phyloP scores from a whole-genome alignment of 73 alveolate genomes.

The Tetrahymena malaccensis region DNA sequence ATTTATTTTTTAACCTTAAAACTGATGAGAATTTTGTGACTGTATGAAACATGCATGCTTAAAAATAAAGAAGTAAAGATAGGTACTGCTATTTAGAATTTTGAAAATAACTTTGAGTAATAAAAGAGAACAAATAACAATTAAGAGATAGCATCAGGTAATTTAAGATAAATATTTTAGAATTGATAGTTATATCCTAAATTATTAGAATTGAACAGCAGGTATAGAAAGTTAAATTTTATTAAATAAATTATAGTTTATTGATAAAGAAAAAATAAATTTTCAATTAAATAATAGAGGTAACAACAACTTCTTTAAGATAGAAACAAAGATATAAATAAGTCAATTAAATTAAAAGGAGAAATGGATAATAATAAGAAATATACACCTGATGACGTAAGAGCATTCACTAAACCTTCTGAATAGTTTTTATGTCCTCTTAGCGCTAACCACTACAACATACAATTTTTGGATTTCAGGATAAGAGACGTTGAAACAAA shows the following conservation, averaged over 20 bases:
- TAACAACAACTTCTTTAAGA: background rate
- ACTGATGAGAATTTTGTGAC: too few species aligned
- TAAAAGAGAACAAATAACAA: too few species aligned
- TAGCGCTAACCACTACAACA: constrained; percentile 57
- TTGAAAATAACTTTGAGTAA: too few species aligned
- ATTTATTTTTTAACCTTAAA: too few species aligned
- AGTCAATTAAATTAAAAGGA: background rate
- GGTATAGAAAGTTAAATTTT: background rate
- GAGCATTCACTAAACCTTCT: background rate
- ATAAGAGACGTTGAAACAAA: constrained; percentile 68
- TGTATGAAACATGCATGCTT: too few species aligned
- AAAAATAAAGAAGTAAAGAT: too few species aligned
- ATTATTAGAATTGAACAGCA: background rate
- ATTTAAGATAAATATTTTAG: background rate
- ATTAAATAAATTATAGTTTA: background rate
- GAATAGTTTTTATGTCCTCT: constrained; percentile 57
- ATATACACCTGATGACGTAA: background rate
- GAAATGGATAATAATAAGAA: background rate
- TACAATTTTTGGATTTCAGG: constrained; percentile 56
- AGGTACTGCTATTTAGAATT: background rate
- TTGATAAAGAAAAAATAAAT: background rate
- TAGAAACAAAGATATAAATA: background rate
- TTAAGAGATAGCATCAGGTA: background rate
- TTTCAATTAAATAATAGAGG: background rate
- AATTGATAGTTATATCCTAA: background rate